Percentiles rank a stretch among this genome's conserved stretches.
Evolutionary conservation across 1,139 yeast genomes (phyloP).

Genomic region (Blastobotrys proliferans): DNA sequence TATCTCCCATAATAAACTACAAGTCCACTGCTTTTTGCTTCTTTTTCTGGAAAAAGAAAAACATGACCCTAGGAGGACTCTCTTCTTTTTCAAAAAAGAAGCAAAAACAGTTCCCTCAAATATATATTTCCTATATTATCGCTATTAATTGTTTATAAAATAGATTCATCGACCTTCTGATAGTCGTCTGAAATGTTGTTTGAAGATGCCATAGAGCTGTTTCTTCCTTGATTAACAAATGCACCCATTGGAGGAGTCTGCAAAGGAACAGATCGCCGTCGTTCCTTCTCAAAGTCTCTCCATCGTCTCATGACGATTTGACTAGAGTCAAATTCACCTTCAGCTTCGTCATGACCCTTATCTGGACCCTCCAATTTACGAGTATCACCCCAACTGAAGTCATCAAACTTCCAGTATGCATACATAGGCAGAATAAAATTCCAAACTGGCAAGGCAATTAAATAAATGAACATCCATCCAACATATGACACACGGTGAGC

Average conservation of each 20-base stretch:
- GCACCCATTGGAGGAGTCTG: conserved; percentile 14
- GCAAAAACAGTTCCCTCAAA: too few species aligned
- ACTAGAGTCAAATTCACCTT: conserved; percentile 85
- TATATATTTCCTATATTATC: neutral
- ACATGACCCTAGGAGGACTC: too few species aligned
- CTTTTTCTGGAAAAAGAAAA: too few species aligned
- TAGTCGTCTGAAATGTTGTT: conserved; percentile 10
- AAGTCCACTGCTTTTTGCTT: too few species aligned
- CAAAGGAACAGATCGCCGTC: conserved; percentile 18
- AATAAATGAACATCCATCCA: conserved; percentile 76
- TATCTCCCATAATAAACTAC: too few species aligned
- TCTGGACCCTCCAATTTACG: conserved; percentile 74
- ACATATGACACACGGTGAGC: conserved; percentile 75
- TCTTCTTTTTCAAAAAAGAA: too few species aligned
- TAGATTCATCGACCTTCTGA: conserved; percentile 8
- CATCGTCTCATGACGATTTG: conserved; percentile 86
- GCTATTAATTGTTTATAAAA: conserved; percentile 3
- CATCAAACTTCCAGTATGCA: conserved; percentile 97
- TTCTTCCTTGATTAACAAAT: too few species aligned
- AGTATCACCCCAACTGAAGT: conserved; percentile 98
- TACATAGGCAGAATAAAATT: conserved; percentile 85
- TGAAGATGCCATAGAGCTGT: too few species aligned
- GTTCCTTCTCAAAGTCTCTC: conserved; percentile 85
- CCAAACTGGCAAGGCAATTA: conserved; percentile 89
- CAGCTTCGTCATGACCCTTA: conserved; percentile 58